A percentile compares a stretch with the other conserved stretches of the same genome.
These are phyloP conservation scores for Lactifluus pinguis DNA, from an alignment of 768 basidiomycete species.

Conservation along the genomic window DNA sequence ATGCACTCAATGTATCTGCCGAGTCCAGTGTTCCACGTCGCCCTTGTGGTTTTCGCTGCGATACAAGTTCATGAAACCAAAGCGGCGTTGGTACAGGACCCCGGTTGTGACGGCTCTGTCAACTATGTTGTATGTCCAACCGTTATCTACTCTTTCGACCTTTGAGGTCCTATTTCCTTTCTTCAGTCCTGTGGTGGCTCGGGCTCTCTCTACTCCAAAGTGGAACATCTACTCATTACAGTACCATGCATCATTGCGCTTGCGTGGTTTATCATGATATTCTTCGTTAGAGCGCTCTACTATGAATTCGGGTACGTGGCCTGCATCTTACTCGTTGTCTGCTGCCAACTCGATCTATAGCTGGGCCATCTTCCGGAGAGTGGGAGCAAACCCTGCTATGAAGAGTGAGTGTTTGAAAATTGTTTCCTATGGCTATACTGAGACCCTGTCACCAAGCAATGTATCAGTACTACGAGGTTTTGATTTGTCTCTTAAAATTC, in stretches of 20 bases:
- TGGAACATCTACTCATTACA: conserved; percentile 62
- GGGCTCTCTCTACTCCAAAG: conserved; percentile 48
- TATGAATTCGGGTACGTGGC: conserved; percentile 69
- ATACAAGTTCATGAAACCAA: conserved; percentile 74
- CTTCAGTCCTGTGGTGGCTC: conserved; percentile 40
- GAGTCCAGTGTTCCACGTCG: conserved; percentile 58
- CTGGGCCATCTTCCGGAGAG: conserved; percentile 87
- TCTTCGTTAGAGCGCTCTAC: conserved; percentile 63
- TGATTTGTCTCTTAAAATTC: conserved; percentile 82
- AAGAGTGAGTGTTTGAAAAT: conserved; percentile 45
- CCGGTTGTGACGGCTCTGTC: conserved; percentile 28
- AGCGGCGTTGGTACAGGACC: conserved; percentile 40
- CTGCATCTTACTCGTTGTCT: background rate
- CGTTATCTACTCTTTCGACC: background rate
- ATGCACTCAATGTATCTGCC: background rate
- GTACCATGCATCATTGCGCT: conserved; percentile 59
- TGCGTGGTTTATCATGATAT: conserved; percentile 59
- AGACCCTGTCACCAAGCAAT: conserved; percentile 44
- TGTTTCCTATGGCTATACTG: conserved; percentile 1
- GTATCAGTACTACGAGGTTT: conserved; percentile 83
- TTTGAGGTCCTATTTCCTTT: background rate
- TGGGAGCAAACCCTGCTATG: conserved; percentile 77
- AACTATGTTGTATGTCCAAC: conserved; percentile 34
- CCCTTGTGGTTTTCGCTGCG: conserved; percentile 62
- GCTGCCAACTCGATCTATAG: conserved; percentile 29